Evolutionary conservation across 2,329 filamentous ascomycete species (phyloP), one percentile per base, ranked within the genome.

Genomic region (Sporothrix curviconia): DNA sequence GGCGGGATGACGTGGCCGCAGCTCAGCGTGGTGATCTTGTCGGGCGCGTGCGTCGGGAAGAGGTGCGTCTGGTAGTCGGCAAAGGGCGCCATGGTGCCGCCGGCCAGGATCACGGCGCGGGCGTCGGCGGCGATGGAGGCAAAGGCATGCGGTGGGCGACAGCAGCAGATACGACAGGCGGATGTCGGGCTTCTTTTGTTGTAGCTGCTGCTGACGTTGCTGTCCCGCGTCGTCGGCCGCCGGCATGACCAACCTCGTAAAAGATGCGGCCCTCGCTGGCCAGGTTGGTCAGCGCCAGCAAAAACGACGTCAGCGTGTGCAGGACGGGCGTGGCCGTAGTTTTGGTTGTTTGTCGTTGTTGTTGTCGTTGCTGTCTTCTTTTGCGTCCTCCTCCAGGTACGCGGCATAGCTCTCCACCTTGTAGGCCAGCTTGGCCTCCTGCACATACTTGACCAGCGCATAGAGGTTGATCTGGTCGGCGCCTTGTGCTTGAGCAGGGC

Each of bases 71-170:
- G 85, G 71, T 96, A 99, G 72, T 97, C 94, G 24, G 86, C 82
- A 76, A 97, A 95, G 0, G 94, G 94, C 2, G 94, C 95, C 94
- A 99, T 97, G 25, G 94, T 99, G 22, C 94, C 94, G 58, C 94
- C 94, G 0, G 92, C 94, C 3, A 99, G 76, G 42, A 99, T 87
- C 3, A 99, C 88, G 2, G 92, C 89, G 58, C 91, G 81, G 0
- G 94, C 90, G 61, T 88, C 85, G 30, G 89, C 84, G 2, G 92
- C 90, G 53, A 97, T 87, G 11, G 92, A 88, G 7, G 87, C 87
- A 71, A 99, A 97, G 63, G 95, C 90, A 65, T 92, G 85, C 0
- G n/a, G 92, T 92, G 0, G 94, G 92, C 32, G 96, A 94, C 0
- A 99, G 81, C 4, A 99, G 80, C 64, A 96, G 83, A 68, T 96